Conservation (phyloP, 1,139 yeast genomes). For the Candida albicans region DNA sequence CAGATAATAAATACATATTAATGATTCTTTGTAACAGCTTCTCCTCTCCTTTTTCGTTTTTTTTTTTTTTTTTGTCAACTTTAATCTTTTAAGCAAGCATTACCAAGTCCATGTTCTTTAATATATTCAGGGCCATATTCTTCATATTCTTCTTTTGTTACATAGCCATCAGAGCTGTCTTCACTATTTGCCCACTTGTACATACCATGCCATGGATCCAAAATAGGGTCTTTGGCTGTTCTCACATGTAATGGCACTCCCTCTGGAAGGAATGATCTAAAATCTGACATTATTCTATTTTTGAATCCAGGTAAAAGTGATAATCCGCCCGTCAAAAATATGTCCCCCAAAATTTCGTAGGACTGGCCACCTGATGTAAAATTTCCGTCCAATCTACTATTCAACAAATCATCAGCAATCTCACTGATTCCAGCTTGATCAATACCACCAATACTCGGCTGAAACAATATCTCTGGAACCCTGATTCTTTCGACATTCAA, state of each 20-base stretch:
- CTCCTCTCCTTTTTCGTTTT: neutral
- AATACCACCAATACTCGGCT: conserved; percentile 92
- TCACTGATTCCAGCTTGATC: conserved; percentile 94
- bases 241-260: conserved; percentile 63
- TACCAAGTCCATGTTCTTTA: conserved; percentile 83
- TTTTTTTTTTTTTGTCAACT: neutral
- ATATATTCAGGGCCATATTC: conserved; percentile 90
- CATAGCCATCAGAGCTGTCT: conserved; percentile 43
- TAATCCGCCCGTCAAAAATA: conserved; percentile 87
- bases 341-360: conserved; percentile 53
- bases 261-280: conserved; percentile 68
- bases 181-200: conserved; percentile 67
- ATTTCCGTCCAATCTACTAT: conserved; percentile 58
- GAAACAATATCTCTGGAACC: conserved; percentile 88
- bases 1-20: no score
- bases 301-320: conserved; percentile 65
- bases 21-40: neutral
- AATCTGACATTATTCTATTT: conserved; percentile 64
- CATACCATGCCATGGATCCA: conserved; percentile 96
- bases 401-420: conserved; percentile 64
- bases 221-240: conserved; percentile 62
- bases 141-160: conserved; percentile 72
- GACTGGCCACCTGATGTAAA: conserved; percentile 55
- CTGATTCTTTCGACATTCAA: conserved; percentile 87
- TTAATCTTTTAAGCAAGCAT: conserved; percentile 31